A percentile compares a stretch with the other conserved stretches of the same genome.
These are phyloP conservation scores for Penicillium desertorum DNA, from an alignment of 495 filamentous ascomycete genomes.

Conservation along the genomic window DNA sequence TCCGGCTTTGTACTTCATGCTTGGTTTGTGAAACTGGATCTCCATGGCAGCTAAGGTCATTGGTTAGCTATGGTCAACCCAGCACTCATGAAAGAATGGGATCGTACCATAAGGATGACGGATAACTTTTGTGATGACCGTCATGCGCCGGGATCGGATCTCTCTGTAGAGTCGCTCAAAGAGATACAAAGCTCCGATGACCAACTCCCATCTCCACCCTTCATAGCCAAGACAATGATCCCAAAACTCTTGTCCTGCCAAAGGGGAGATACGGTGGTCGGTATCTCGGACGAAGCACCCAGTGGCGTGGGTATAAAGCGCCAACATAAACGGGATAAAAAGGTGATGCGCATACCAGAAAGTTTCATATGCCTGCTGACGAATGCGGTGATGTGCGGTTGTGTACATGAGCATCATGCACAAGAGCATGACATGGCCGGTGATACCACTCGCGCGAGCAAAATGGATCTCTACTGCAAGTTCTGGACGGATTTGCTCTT, in stretches of 20 bases:
- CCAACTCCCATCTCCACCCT: slow-evolving; percentile 96
- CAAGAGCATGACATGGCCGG: slow-evolving; percentile 95
- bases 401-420: slow-evolving; percentile 99
- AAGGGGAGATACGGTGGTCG: slow-evolving; percentile 69
- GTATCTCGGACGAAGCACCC: slow-evolving; percentile 93
- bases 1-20: slow-evolving; percentile 96
- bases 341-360: slow-evolving; percentile 99
- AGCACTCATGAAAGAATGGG: background rate
- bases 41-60: slow-evolving; percentile 78
- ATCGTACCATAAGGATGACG: slow-evolving; percentile 90
- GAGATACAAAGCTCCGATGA: slow-evolving; percentile 83
- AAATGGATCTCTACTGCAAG: slow-evolving; percentile 94
- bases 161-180: slow-evolving; percentile 90
- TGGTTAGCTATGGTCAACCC: slow-evolving; percentile 4
- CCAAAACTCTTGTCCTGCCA: slow-evolving; percentile 82
- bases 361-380: slow-evolving; percentile 94
- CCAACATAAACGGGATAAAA: slow-evolving; percentile 92
- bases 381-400: slow-evolving; percentile 87
- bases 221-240: slow-evolving; percentile 92
- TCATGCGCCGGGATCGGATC: slow-evolving; percentile 74
- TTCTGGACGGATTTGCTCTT: slow-evolving; percentile 73
- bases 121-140: slow-evolving; percentile 89
- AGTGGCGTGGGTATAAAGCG: slow-evolving; percentile 91
- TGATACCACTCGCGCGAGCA: slow-evolving; percentile 82
- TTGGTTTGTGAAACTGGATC: slow-evolving; percentile 93